phyloP scores from a whole-genome alignment of 768 basidiomycete genomes.

The Lactarius hengduanensis region DNA sequence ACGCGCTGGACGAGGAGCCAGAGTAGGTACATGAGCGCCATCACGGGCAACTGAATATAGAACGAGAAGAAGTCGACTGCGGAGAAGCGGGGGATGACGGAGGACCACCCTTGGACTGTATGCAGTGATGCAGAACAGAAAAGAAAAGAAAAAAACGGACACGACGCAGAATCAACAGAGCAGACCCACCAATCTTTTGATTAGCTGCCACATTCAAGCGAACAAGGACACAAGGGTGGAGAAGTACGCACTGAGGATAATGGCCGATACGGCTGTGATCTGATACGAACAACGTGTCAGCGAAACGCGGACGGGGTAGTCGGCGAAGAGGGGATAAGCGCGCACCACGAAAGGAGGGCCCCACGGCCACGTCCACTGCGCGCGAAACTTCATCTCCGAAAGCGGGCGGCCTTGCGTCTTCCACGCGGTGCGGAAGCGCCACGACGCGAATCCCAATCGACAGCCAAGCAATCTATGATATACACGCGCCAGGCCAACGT shows the following conservation, averaged over 20 bases:
- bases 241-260: conserved; percentile 58
- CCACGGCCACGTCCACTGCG: conserved; percentile 81
- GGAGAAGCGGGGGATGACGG: conserved; percentile 64
- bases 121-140: neutral
- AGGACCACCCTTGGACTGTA: conserved; percentile 85
- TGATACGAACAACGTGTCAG: conserved; percentile 31
- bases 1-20: conserved; percentile 47
- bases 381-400: conserved; percentile 72
- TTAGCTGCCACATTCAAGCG: too few relatives aligned
- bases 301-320: neutral
- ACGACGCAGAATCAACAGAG: too few relatives aligned
- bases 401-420: conserved; percentile 62
- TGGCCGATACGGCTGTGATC: conserved; percentile 50
- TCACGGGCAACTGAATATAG: conserved; percentile 77
- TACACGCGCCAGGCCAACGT: neutral
- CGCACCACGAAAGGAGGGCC: conserved; percentile 75
- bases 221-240: too few relatives aligned
- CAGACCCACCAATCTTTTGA: too few relatives aligned
- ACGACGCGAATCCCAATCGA: conserved; percentile 86
- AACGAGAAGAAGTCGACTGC: conserved; percentile 70
- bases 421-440: conserved; percentile 81
- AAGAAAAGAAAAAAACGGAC: neutral
- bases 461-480: conserved; percentile 74
- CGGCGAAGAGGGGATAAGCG: conserved; percentile 2
- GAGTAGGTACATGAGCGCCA: conserved; percentile 60